A percentile compares a stretch with the other conserved stretches of the same genome.
Evolutionary conservation across 345 rosid species (phyloP).

Genomic region (Laguncularia racemosa): DNA sequence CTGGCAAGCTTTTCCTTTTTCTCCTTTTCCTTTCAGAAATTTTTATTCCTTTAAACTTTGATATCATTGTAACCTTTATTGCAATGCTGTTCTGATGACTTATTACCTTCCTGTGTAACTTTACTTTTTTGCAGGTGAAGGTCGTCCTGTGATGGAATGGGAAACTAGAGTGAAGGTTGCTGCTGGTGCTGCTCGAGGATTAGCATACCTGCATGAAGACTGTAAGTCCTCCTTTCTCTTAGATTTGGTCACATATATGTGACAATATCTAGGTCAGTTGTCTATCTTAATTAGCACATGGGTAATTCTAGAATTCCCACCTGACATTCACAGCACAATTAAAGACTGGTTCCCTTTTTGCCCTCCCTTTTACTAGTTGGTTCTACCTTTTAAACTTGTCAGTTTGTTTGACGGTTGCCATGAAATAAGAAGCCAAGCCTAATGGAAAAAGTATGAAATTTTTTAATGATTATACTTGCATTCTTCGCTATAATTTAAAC

Average conservation of each 20-base stretch:
- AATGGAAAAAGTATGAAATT: too few relatives aligned
- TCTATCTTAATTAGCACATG: too few relatives aligned
- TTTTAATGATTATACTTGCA: too few relatives aligned
- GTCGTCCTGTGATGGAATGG: constrained; percentile 85
- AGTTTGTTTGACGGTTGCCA: too few relatives aligned
- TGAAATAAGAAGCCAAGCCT: too few relatives aligned
- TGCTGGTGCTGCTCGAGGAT: constrained; percentile 98
- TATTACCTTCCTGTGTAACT: background rate
- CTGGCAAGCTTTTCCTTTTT: background rate
- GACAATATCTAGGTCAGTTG: background rate
- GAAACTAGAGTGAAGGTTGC: constrained; percentile 70
- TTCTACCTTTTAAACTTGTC: too few relatives aligned
- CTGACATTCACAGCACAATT: too few relatives aligned
- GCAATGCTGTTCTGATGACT: background rate
- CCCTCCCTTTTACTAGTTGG: too few relatives aligned
- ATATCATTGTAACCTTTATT: background rate
- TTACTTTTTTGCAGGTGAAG: constrained; percentile 42
- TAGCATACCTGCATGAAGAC: constrained; percentile 97
- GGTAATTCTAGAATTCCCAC: too few relatives aligned
- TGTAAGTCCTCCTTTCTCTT: constrained; percentile 41
- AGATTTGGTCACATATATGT: background rate
- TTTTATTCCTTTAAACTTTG: background rate
- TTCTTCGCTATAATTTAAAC: too few relatives aligned
- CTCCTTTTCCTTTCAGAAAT: constrained; percentile 5
- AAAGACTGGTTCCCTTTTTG: too few relatives aligned